phyloP scores from a whole-genome alignment of 495 filamentous ascomycete genomes.

The Tetracladium setigerum region DNA sequence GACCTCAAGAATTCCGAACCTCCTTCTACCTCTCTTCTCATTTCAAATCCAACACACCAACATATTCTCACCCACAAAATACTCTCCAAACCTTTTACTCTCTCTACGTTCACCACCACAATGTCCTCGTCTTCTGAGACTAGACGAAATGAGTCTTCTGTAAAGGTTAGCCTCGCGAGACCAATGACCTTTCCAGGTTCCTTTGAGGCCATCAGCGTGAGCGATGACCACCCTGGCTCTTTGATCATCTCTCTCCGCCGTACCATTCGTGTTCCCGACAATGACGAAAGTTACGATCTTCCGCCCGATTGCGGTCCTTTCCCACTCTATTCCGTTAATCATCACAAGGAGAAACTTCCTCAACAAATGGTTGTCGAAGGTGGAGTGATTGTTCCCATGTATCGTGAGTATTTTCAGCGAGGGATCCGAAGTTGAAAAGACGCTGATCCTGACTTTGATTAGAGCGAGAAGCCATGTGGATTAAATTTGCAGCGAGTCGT shows the following conservation, averaged over 20 bases:
- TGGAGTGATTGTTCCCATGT: conserved; percentile 37
- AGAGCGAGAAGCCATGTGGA: conserved; percentile 40
- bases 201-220: background rate
- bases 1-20: too few species aligned
- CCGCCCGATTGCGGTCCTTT: conserved; percentile 27
- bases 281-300: conserved; percentile 20
- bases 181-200: too few species aligned
- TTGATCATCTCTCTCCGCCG: conserved; percentile 23
- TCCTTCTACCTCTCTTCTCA: too few species aligned
- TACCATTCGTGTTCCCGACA: conserved; percentile 33
- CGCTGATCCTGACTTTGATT: background rate
- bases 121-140: too few species aligned
- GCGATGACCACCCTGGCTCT: background rate
- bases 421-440: background rate
- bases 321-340: conserved; percentile 21
- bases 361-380: conserved; percentile 28
- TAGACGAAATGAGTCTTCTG: too few species aligned
- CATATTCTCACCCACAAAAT: too few species aligned
- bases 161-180: too few species aligned
- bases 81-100: too few species aligned
- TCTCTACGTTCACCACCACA: too few species aligned
- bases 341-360: conserved; percentile 19
- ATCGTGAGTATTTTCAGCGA: conserved; percentile 19
- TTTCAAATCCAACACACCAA: too few species aligned
- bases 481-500: conserved; percentile 23